Conservation (phyloP, 192 early-diverging fungal genomes). For the Backusella luteola region DNA sequence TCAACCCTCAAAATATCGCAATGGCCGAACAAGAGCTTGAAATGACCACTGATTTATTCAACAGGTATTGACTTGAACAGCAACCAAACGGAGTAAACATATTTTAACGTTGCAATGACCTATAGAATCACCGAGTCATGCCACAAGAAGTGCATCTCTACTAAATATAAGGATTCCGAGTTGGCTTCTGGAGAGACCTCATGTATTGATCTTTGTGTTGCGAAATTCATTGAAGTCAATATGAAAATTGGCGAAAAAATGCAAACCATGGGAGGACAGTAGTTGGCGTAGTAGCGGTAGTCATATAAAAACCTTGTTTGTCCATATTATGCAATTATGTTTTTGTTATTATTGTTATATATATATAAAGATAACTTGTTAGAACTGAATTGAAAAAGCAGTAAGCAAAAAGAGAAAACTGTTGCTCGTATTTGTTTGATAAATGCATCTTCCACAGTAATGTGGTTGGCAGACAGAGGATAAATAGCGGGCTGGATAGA, state of each 20-base stretch:
- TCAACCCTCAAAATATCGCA: slow-evolving; percentile 64
- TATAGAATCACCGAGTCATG: slow-evolving; percentile 78
- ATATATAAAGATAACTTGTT: background rate
- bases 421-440: background rate
- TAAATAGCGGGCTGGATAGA: background rate
- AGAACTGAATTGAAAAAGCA: background rate
- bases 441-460: background rate
- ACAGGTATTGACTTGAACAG: slow-evolving; percentile 44
- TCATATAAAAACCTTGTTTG: background rate
- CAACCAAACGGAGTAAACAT: background rate
- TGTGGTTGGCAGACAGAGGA: background rate
- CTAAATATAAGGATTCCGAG: slow-evolving; percentile 73
- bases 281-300: background rate
- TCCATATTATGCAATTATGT: background rate
- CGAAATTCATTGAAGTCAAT: slow-evolving; percentile 90
- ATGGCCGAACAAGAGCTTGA: slow-evolving; percentile 83
- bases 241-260: slow-evolving; percentile 78
- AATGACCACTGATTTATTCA: slow-evolving; percentile 79
- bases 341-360: background rate
- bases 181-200: slow-evolving; percentile 90
- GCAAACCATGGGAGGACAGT: slow-evolving; percentile 48
- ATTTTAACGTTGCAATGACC: background rate
- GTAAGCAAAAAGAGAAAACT: background rate
- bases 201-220: slow-evolving; percentile 89
- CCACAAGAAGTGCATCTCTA: slow-evolving; percentile 82